Percentiles rank a stretch among this genome's conserved stretches.
phyloP scores from a whole-genome alignment of 1,284 basidiomycete genomes.

The Porodaedalea pini region DNA sequence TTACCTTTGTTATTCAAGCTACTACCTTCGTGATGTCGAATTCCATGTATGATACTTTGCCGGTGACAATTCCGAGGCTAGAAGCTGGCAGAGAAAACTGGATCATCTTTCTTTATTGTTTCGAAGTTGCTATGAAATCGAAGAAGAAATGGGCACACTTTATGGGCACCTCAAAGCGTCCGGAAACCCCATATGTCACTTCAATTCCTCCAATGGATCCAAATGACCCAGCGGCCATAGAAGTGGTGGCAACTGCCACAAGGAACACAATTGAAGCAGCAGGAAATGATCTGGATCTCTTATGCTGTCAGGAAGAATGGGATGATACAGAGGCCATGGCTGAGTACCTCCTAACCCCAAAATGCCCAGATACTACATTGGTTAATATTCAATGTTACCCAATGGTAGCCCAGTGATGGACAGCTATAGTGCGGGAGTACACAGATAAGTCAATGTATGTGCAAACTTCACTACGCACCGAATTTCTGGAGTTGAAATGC shows the following conservation, averaged over 20 bases:
- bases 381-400: constrained; percentile 25
- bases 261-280: not conserved
- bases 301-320: constrained; percentile 22
- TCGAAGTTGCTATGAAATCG: constrained; percentile 3
- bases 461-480: constrained; percentile 29
- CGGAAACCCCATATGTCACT: no score
- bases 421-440: constrained; percentile 28
- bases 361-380: constrained; percentile 30
- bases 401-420: constrained; percentile 29
- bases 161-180: not conserved
- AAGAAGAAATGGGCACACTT: constrained; percentile 15
- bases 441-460: constrained; percentile 33
- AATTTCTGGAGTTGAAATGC: constrained; percentile 31
- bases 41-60: not conserved
- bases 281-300: not conserved
- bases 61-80: constrained; percentile 2
- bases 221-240: not conserved
- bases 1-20: no score
- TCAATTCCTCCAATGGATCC: no score
- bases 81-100: constrained; percentile 8
- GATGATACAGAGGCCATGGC: constrained; percentile 28
- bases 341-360: constrained; percentile 29
- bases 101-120: constrained; percentile 1
- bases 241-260: not conserved
- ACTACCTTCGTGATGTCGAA: no score